Evolutionary conservation across 768 basidiomycete genomes (phyloP).

Genomic region (Tricholoma bakamatsutake): DNA sequence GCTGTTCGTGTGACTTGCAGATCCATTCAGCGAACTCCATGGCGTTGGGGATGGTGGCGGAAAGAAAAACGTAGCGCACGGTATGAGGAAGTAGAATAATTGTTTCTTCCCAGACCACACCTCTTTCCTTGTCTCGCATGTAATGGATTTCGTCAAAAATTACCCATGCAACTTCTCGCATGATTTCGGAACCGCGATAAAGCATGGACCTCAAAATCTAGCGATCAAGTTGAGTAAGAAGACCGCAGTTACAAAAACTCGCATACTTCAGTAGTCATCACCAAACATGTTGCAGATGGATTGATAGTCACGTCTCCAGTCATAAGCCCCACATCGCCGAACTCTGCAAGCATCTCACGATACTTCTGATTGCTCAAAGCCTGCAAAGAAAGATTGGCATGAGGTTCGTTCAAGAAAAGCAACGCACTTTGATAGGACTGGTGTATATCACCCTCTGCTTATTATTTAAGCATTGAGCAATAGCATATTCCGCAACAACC

Average conservation of each 20-base stretch:
- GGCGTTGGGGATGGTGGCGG: conserved; percentile 98
- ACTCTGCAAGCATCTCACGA: conserved; percentile 94
- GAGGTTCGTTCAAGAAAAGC: conserved; percentile 7
- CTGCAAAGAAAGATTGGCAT: conserved; percentile 38
- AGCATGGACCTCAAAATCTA: conserved; percentile 98
- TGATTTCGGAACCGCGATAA: conserved; percentile 96
- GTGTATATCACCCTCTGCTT: conserved; percentile 98
- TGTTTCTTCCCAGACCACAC: conserved; percentile 99
- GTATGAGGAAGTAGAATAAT: conserved; percentile 95
- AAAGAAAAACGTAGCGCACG: conserved; percentile 97
- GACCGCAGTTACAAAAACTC: background rate
- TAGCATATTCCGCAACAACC: conserved; percentile 98
- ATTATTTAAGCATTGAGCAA: conserved; percentile 90
- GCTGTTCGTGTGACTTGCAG: conserved; percentile 93
- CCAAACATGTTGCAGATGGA: conserved; percentile 91
- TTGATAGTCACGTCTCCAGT: conserved; percentile 99
- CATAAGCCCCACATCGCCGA: conserved; percentile 98
- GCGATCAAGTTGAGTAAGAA: background rate
- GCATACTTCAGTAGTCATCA: conserved; percentile 97
- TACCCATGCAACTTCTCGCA: conserved; percentile 99
- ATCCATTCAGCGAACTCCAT: conserved; percentile 99
- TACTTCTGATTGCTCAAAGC: conserved; percentile 99
- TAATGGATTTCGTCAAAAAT: conserved; percentile 99
- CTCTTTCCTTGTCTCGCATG: conserved; percentile 99
- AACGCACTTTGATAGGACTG: conserved; percentile 91